Percentiles rank a stretch among this genome's conserved stretches.
Evolutionary conservation across 2,329 filamentous ascomycete species (phyloP).

Genomic region (Beauveria rudraprayagi): DNA sequence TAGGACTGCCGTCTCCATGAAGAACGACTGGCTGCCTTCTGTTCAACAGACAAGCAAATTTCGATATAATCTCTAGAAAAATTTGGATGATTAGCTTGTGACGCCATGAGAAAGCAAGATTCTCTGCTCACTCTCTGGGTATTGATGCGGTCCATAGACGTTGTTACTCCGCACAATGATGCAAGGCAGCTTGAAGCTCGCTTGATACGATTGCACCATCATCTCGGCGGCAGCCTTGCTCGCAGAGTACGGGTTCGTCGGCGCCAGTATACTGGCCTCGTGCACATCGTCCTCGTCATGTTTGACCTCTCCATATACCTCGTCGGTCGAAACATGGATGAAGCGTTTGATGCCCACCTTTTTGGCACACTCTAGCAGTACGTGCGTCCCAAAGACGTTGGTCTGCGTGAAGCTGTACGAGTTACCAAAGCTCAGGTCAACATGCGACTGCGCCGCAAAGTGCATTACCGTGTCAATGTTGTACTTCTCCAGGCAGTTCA

Average conservation of each 20-base stretch:
- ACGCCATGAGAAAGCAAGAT: no score
- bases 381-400: slow-evolving; percentile 79
- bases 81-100: slow-evolving; percentile 8
- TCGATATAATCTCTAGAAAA: slow-evolving; percentile 67
- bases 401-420: slow-evolving; percentile 74
- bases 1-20: slow-evolving; percentile 69
- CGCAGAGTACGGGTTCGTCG: slow-evolving; percentile 75
- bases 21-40: slow-evolving; percentile 59
- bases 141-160: slow-evolving; percentile 78
- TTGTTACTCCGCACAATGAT: slow-evolving; percentile 80
- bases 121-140: slow-evolving; percentile 61
- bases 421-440: slow-evolving; percentile 75
- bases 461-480: slow-evolving; percentile 75
- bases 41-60: slow-evolving; percentile 67
- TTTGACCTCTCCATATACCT: slow-evolving; percentile 75
- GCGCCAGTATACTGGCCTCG: slow-evolving; percentile 66
- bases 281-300: slow-evolving; percentile 63
- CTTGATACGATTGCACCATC: slow-evolving; percentile 79
- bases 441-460: slow-evolving; percentile 80
- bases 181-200: slow-evolving; percentile 71
- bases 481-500: slow-evolving; percentile 61
- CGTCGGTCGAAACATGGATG: slow-evolving; percentile 77
- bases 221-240: slow-evolving; percentile 78
- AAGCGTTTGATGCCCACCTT: slow-evolving; percentile 64
- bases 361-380: slow-evolving; percentile 68